Evolutionary conservation across 1,284 basidiomycete species (phyloP), one percentile per base, ranked within the genome.

Genomic region (Irpex rosettiformis): DNA sequence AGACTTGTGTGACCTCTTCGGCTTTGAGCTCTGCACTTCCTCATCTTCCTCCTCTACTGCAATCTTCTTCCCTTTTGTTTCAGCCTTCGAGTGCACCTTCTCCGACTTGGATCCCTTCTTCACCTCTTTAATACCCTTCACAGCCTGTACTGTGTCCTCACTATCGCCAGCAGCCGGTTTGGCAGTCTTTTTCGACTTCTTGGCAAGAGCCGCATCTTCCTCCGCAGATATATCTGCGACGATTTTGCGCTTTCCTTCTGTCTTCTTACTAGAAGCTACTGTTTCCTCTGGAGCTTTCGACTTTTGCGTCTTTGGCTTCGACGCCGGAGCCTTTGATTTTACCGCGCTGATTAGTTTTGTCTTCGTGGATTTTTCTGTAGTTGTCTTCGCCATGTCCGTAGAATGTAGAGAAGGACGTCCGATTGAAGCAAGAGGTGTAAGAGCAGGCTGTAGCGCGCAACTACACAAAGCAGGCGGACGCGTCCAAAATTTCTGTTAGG

Each of bases 191-290:
- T 57, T 57, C 45, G 55, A 51, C 49, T 49, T 18, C 22, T 51
- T 51, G 2, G 24, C 3, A 47, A 42, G 45, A 24, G 16, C 8
- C 2, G 42, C 42, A 11, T n/a, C 42, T n/a, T 65, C 60, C n/a
- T 54, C 54, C 55, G 66, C 67, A 58, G 66, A 70, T 33, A 63
- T 60, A 13, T 54, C 54, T 55, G 67, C 67, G 56, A 66, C 70
- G 27, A 61, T 61, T 52, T 62, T 65, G 33, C 64, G 63, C 53
- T 62, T 55, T 56, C 55, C 54, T 24, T 64, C 37, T 7, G 61
- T 48, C 18, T 49, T 58, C 11, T 29, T 58, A 18, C 59, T 57
- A 7, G 60, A 56, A 55, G 40, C 48, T 27, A 63, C 64, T 51
- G 57, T 60, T 5, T 64, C 45, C 47, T 61, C 56, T 28, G 54